Conservation (phyloP, 202 grass and related monocot species). For the Miscanthus sacchariflorus region DNA sequence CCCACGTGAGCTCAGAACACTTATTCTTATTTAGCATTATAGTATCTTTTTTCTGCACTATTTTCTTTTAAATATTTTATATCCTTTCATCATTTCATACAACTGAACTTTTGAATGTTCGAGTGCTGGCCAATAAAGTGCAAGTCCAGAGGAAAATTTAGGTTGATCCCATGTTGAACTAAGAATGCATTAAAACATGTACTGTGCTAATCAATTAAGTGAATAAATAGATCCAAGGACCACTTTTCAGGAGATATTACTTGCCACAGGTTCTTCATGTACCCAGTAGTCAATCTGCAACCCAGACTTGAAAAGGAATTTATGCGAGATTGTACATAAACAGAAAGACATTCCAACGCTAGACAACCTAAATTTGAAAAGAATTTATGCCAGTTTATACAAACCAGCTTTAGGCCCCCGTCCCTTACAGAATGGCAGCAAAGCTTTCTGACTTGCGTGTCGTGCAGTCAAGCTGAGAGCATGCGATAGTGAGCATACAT, state of each 20-base stretch:
- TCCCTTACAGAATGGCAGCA: slow-evolving; percentile 28
- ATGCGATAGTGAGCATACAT: not conserved
- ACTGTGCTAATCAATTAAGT: slow-evolving; percentile 45
- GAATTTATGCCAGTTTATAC: slow-evolving; percentile 49
- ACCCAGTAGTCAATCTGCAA: slow-evolving; percentile 10
- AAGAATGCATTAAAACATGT: slow-evolving; percentile 50
- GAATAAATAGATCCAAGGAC: slow-evolving; percentile 52
- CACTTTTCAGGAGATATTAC: slow-evolving; percentile 56
- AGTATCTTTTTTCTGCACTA: not conserved
- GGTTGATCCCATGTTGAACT: slow-evolving; percentile 38
- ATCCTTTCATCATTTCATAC: slow-evolving; percentile 9
- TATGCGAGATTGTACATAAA: slow-evolving; percentile 49
- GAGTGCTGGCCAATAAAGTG: slow-evolving; percentile 32
- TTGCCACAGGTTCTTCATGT: slow-evolving; percentile 35
- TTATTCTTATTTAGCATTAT: slow-evolving; percentile 23
- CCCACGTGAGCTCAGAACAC: not conserved
- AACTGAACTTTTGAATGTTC: not conserved
- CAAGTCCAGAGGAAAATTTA: slow-evolving; percentile 36
- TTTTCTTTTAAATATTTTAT: not conserved
- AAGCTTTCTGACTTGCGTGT: slow-evolving; percentile 9
- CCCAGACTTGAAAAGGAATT: slow-evolving; percentile 38
- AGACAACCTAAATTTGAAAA: slow-evolving; percentile 23
- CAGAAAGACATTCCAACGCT: slow-evolving; percentile 22
- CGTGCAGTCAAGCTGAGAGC: not conserved
- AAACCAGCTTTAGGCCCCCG: slow-evolving; percentile 9